phyloP scores from a whole-genome alignment of 768 basidiomycete species.

The Lentinula sp. region DNA sequence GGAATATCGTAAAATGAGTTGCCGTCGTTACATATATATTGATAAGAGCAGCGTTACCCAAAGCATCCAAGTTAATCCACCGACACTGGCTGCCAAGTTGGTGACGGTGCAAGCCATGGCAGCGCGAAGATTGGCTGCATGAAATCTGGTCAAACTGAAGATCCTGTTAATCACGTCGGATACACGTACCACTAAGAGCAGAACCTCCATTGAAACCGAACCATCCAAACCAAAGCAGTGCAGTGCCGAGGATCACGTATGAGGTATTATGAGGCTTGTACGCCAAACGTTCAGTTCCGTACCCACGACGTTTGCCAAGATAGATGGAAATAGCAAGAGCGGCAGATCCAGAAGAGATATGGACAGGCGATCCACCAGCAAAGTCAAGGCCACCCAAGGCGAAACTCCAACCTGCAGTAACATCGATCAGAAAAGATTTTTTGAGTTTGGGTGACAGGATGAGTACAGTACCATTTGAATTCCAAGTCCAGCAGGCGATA shows the following conservation, averaged over 20 bases:
- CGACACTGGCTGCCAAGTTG: conserved; percentile 87
- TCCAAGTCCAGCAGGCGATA: conserved; percentile 97
- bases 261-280: conserved; percentile 94
- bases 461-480: conserved; percentile 48
- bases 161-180: neutral
- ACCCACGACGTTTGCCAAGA: conserved; percentile 87
- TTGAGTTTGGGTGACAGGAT: conserved; percentile 22
- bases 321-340: conserved; percentile 88
- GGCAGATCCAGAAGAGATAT: conserved; percentile 90
- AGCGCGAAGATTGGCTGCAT: conserved; percentile 68
- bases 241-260: conserved; percentile 90
- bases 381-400: conserved; percentile 83
- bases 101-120: conserved; percentile 89
- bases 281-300: conserved; percentile 83
- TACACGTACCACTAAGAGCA: conserved; percentile 53
- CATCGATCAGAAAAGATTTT: neutral
- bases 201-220: conserved; percentile 94
- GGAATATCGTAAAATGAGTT: neutral
- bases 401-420: conserved; percentile 53
- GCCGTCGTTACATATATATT: neutral
- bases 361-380: conserved; percentile 94
- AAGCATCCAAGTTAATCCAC: conserved; percentile 88
- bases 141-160: neutral
- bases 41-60: conserved; percentile 42
- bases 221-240: conserved; percentile 95